phyloP scores from a whole-genome alignment of 495 filamentous ascomycete genomes.

The Symbiotaphrina buchneri region DNA sequence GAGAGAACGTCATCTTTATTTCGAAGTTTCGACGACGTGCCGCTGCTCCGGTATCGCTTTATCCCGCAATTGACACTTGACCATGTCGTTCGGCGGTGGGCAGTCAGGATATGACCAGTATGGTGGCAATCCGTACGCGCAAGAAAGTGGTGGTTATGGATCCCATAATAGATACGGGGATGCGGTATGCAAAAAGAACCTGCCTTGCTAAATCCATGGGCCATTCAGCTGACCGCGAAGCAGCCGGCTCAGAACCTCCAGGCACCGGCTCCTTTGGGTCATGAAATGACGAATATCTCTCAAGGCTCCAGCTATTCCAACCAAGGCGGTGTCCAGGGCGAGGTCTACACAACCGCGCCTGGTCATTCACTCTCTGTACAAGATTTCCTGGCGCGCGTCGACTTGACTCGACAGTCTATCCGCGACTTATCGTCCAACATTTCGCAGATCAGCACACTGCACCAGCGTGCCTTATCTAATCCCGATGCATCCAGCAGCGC shows the following conservation, averaged over 20 bases:
- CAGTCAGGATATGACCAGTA: constrained; percentile 16
- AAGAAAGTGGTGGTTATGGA: constrained; percentile 25
- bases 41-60: too few relatives aligned
- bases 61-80: too few relatives aligned
- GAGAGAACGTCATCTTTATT: too few relatives aligned
- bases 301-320: constrained; percentile 11
- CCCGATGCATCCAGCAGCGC: constrained; percentile 21
- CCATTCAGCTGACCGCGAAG: constrained; percentile 1
- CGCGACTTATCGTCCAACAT: constrained; percentile 27
- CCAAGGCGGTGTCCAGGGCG: too few relatives aligned
- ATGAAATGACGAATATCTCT: constrained; percentile 12
- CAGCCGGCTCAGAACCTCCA: constrained; percentile 4
- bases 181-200: not conserved
- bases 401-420: constrained; percentile 32
- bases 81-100: too few relatives aligned
- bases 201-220: constrained; percentile 5
- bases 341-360: too few relatives aligned
- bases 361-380: constrained; percentile 19
- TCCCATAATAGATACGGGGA: constrained; percentile 13
- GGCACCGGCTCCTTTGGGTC: constrained; percentile 9
- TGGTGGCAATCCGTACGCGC: constrained; percentile 20
- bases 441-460: constrained; percentile 29
- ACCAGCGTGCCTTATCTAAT: constrained; percentile 33
- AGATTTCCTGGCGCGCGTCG: constrained; percentile 37
- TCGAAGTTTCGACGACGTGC: too few relatives aligned